Evolutionary conservation across 2,329 filamentous ascomycete genomes (phyloP).

Genomic region (Coniochaeta hoffmannii): DNA sequence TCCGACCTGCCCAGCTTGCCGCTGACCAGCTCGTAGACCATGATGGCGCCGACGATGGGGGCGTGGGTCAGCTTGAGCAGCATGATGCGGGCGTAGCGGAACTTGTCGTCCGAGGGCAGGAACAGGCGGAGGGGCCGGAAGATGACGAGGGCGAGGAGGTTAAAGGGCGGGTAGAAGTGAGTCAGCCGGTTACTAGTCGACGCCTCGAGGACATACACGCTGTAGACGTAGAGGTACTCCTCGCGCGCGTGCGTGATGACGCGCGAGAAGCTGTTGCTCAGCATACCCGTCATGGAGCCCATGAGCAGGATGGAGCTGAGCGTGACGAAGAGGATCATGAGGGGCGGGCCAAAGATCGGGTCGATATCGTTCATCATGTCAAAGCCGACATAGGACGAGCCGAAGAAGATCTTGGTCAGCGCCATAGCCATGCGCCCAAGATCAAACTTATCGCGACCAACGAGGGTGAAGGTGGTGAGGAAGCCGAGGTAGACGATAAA

Average conservation of each 20-base stretch:
- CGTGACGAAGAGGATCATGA: conserved; percentile 67
- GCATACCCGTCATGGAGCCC: conserved; percentile 69
- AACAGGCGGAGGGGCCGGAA: conserved; percentile 67
- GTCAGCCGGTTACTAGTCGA: conserved; percentile 62
- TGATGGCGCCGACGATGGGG: conserved; percentile 63
- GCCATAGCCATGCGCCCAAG: conserved; percentile 66
- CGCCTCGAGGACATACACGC: conserved; percentile 56
- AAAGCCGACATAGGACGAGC: conserved; percentile 68
- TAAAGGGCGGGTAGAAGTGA: conserved; percentile 65
- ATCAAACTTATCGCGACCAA: conserved; percentile 63
- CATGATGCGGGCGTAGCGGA: conserved; percentile 55
- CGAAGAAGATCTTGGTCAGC: conserved; percentile 74
- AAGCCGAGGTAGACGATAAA: conserved; percentile 82
- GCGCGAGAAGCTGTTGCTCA: conserved; percentile 66
- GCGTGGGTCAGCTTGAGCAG: conserved; percentile 57
- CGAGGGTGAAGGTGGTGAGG: conserved; percentile 74
- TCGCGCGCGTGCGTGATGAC: conserved; percentile 59
- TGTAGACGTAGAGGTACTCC: conserved; percentile 74
- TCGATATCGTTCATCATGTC: conserved; percentile 56
- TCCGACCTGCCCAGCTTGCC: conserved; percentile 28
- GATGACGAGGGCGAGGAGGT: conserved; percentile 64
- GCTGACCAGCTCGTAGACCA: conserved; percentile 53
- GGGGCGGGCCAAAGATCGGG: conserved; percentile 48
- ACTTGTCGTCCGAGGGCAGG: conserved; percentile 52
- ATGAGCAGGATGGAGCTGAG: conserved; percentile 73